These are phyloP conservation scores for Pythium guiyangense DNA, from an alignment of 352 stramenopile species.

Conservation along the genomic window DNA sequence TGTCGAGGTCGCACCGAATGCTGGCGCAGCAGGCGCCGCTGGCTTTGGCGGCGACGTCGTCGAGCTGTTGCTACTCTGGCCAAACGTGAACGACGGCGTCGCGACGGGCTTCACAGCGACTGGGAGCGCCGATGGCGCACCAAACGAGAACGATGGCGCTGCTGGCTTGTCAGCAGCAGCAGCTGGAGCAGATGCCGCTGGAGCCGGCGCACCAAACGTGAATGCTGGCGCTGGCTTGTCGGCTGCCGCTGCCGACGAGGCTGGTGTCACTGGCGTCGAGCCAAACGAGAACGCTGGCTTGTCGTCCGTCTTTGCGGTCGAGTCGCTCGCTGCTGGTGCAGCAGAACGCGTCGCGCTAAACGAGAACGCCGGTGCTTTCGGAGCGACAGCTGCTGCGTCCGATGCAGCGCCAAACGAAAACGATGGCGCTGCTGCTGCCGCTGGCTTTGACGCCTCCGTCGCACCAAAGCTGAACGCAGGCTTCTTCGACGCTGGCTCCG, in stretches of 20 bases:
- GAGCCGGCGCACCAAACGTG: constrained; percentile 22
- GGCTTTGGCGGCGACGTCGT: constrained; percentile 2
- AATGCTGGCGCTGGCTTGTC: constrained; percentile 22
- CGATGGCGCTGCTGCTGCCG: constrained; percentile 15
- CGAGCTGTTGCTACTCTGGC: background rate
- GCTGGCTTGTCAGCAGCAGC: background rate
- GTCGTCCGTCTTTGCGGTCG: constrained; percentile 2
- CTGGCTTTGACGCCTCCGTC: constrained; percentile 8
- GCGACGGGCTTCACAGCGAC: constrained; percentile 15
- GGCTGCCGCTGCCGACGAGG: constrained; percentile 3
- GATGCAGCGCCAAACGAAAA: constrained; percentile 23
- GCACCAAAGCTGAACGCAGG: constrained; percentile 17
- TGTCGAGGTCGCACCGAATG: constrained; percentile 4
- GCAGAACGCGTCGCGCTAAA: constrained; percentile 9
- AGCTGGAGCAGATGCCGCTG: background rate
- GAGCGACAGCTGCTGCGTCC: constrained; percentile 6
- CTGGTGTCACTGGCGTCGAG: constrained; percentile 10
- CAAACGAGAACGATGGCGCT: constrained; percentile 7
- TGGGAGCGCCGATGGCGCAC: background rate
- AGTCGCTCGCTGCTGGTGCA: constrained; percentile 2
- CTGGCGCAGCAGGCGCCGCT: background rate
- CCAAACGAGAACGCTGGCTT: constrained; percentile 43
- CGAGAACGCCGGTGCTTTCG: constrained; percentile 17
- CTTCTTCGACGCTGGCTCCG: constrained; percentile 10
- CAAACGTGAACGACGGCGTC: constrained; percentile 13